A percentile compares a stretch with the other conserved stretches of the same genome.
Conservation (phyloP, 768 basidiomycete genomes). For the Gymnopilus junonius region DNA sequence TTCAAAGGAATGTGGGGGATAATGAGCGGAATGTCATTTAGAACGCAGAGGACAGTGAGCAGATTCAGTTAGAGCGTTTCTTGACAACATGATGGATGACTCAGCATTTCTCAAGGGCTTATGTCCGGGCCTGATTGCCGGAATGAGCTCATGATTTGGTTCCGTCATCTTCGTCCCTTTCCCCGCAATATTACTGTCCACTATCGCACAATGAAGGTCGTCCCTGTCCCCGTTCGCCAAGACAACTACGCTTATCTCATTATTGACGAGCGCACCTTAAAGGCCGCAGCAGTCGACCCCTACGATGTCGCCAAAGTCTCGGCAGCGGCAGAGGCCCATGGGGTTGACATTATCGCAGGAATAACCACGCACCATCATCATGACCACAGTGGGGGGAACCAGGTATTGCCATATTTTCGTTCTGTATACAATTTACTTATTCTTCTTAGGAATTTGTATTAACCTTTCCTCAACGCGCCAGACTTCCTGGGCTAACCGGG, state of each 20-base stretch:
- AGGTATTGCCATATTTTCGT: constrained; percentile 43
- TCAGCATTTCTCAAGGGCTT: constrained; percentile 4
- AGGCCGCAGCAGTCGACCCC: constrained; percentile 81
- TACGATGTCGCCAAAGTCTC: constrained; percentile 76
- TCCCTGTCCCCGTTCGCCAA: constrained; percentile 77
- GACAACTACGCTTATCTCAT: constrained; percentile 90
- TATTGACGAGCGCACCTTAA: constrained; percentile 66
- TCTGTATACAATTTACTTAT: no score
- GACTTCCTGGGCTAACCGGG: not conserved
- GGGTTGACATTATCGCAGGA: constrained; percentile 67
- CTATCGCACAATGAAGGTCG: constrained; percentile 62
- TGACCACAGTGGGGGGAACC: constrained; percentile 90
- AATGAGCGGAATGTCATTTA: constrained; percentile 6
- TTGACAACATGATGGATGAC: not conserved
- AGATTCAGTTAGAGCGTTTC: not conserved
- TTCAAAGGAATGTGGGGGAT: constrained; percentile 8
- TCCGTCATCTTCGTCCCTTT: constrained; percentile 18
- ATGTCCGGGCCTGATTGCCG: constrained; percentile 6
- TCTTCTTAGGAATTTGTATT: not conserved
- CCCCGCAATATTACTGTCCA: constrained; percentile 25
- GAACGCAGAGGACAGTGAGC: constrained; percentile 1
- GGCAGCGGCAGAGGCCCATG: constrained; percentile 61
- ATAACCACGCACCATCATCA: constrained; percentile 93
- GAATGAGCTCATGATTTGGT: constrained; percentile 17
- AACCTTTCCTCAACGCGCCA: not conserved